phyloP scores from a whole-genome alignment of 768 basidiomycete species.

The Lactarius tabidus region DNA sequence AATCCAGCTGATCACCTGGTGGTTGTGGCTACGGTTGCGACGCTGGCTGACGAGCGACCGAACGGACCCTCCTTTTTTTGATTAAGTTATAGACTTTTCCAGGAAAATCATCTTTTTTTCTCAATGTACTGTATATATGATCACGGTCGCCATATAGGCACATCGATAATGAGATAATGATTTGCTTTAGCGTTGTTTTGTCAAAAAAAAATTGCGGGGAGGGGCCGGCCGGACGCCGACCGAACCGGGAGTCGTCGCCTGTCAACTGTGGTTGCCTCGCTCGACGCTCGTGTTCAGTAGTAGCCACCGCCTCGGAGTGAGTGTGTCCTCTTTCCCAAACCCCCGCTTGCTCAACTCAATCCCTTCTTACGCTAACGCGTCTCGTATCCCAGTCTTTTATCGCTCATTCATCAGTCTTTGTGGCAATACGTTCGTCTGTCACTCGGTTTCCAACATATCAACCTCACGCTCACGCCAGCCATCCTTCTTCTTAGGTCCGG shows the following conservation, averaged over 20 bases:
- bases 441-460: constrained; percentile 14
- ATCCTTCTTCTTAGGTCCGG: constrained; percentile 10
- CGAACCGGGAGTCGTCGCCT: constrained; percentile 16
- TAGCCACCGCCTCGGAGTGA: constrained; percentile 13
- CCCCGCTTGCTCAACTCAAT: neutral
- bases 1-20: constrained; percentile 9
- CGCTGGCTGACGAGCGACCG: neutral
- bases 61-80: constrained; percentile 2
- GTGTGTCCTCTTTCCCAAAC: neutral
- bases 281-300: constrained; percentile 26
- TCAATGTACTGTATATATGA: constrained; percentile 11
- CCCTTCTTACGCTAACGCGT: constrained; percentile 7
- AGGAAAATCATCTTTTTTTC: neutral
- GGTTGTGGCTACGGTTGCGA: too few relatives aligned
- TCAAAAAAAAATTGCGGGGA: neutral
- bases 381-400: constrained; percentile 13
- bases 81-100: constrained; percentile 18
- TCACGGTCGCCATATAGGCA: constrained; percentile 4
- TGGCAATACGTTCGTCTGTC: constrained; percentile 15
- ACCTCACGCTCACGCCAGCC: constrained; percentile 20
- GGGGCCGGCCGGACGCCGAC: constrained; percentile 22
- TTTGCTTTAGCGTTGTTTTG: neutral
- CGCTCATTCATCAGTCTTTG: constrained; percentile 14
- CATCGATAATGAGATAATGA: constrained; percentile 3
- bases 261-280: constrained; percentile 23